Conservation (phyloP, 768 basidiomycete species). For the Mycena floridula region DNA sequence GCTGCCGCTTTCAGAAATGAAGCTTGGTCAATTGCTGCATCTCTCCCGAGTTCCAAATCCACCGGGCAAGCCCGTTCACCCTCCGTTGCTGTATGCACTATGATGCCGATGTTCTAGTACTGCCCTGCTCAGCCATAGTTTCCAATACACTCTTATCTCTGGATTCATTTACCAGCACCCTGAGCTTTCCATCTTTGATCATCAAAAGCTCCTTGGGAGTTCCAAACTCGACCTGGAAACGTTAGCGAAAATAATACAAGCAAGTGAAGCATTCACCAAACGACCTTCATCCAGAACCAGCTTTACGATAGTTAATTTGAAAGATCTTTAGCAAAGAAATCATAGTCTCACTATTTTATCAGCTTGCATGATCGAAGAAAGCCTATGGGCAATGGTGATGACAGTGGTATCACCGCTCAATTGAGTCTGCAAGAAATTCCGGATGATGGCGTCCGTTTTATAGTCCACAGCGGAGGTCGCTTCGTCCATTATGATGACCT, state of each 20-base stretch:
- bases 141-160: slow-evolving; percentile 44
- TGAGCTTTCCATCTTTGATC: slow-evolving; percentile 44
- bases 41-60: too few relatives aligned
- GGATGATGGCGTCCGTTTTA: slow-evolving; percentile 64
- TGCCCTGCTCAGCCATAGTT: slow-evolving; percentile 36
- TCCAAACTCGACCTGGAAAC: slow-evolving; percentile 47
- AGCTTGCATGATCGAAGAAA: slow-evolving; percentile 57
- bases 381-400: slow-evolving; percentile 48
- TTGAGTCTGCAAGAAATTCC: slow-evolving; percentile 57
- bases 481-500: slow-evolving; percentile 10
- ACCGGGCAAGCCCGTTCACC: too few relatives aligned
- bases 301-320: slow-evolving; percentile 10
- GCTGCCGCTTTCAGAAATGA: slow-evolving; percentile 65
- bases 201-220: slow-evolving; percentile 42
- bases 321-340: slow-evolving; percentile 8
- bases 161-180: slow-evolving; percentile 52
- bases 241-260: background rate
- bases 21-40: slow-evolving; percentile 50
- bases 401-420: slow-evolving; percentile 51
- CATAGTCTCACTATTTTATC: slow-evolving; percentile 30
- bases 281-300: slow-evolving; percentile 42
- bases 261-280: slow-evolving; percentile 15
- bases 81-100: too few relatives aligned
- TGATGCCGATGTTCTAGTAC: too few relatives aligned
- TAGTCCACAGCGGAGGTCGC: slow-evolving; percentile 29